A percentile compares a stretch with the other conserved stretches of the same genome.
These are phyloP conservation scores for Ananas comosus DNA, from an alignment of 176 grass and related monocot genomes.

Conservation along the genomic window DNA sequence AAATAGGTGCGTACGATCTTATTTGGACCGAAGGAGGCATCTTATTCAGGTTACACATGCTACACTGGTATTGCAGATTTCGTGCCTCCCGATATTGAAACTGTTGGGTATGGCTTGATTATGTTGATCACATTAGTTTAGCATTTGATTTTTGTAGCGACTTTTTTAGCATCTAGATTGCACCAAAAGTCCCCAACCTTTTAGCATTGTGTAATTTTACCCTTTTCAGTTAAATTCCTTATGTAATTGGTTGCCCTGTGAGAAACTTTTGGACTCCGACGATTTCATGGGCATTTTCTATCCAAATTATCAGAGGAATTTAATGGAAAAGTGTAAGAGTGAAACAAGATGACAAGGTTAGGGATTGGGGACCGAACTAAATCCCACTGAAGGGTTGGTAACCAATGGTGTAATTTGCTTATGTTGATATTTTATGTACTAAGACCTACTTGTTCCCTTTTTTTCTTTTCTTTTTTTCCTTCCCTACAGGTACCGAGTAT, in stretches of 20 bases:
- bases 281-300: background rate
- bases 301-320: too few relatives aligned
- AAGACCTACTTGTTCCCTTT: background rate
- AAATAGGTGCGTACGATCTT: slow-evolving; percentile 76
- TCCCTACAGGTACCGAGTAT: slow-evolving; percentile 69
- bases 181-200: too few relatives aligned
- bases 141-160: background rate
- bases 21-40: slow-evolving; percentile 57
- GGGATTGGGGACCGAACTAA: too few relatives aligned
- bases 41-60: slow-evolving; percentile 94
- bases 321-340: too few relatives aligned
- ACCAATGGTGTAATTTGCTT: background rate
- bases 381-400: background rate
- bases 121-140: background rate
- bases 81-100: slow-evolving; percentile 93
- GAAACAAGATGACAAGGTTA: too few relatives aligned
- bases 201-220: too few relatives aligned
- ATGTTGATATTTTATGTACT: background rate
- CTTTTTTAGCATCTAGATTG: too few relatives aligned
- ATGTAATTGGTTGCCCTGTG: too few relatives aligned
- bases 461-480: slow-evolving; percentile 11
- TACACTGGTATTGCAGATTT: slow-evolving; percentile 95
- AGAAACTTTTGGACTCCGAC: background rate
- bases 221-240: too few relatives aligned
- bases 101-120: slow-evolving; percentile 62